Percentiles rank a stretch among this genome's conserved stretches.
Conservation (phyloP, 495 filamentous ascomycete genomes). For the Apiosordaria backusii region DNA sequence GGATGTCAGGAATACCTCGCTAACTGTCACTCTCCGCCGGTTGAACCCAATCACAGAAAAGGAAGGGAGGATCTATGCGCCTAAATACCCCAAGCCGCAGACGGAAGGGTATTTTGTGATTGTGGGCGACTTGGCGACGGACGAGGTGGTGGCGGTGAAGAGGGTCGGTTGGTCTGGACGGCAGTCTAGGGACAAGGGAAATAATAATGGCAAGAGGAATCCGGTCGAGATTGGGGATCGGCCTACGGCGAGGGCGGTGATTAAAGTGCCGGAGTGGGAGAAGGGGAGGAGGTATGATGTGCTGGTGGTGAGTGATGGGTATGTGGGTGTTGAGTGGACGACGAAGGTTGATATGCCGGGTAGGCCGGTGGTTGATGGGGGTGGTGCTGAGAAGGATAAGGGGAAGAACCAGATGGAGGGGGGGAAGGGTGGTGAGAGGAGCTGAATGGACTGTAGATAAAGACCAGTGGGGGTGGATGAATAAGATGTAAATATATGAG, state of each 20-base stretch:
- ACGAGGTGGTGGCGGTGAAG: conserved; percentile 83
- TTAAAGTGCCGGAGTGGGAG: conserved; percentile 58
- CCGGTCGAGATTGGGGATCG: conserved; percentile 31
- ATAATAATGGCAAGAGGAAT: conserved; percentile 7
- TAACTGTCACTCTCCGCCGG: conserved; percentile 63
- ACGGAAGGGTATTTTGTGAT: conserved; percentile 91
- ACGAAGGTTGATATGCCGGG: conserved; percentile 24
- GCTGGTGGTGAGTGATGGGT: conserved; percentile 76
- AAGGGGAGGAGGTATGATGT: conserved; percentile 59
- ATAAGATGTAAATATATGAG: too few species aligned
- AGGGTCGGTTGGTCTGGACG: conserved; percentile 65
- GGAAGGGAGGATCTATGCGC: conserved; percentile 74
- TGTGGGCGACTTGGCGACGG: conserved; percentile 58
- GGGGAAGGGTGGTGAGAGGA: not conserved
- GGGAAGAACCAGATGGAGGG: not conserved
- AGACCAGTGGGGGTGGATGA: too few species aligned
- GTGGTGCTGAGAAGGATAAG: conserved; percentile 3
- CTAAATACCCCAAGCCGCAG: conserved; percentile 89
- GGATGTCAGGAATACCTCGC: conserved; percentile 53
- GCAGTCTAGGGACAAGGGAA: conserved; percentile 7
- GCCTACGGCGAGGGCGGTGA: conserved; percentile 47
- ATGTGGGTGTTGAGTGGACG: conserved; percentile 74
- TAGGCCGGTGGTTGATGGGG: conserved; percentile 13
- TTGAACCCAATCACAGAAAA: conserved; percentile 59
- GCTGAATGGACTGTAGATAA: too few species aligned